These are phyloP conservation scores for Paramicrosporidium saccamoebae DNA, from an alignment of 371 early-diverging fungal genomes.

Conservation along the genomic window DNA sequence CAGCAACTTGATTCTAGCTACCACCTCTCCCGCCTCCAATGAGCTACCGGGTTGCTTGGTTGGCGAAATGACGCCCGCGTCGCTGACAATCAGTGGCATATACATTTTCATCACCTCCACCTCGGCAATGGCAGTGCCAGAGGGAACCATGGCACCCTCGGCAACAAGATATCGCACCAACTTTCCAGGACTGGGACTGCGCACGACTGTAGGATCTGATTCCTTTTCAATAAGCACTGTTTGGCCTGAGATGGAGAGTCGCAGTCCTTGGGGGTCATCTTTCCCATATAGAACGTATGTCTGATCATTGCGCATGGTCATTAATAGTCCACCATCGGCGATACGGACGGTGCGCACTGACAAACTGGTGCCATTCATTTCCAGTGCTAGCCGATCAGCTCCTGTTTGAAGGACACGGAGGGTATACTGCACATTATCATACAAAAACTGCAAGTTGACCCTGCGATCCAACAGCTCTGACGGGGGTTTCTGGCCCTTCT, in stretches of 20 bases:
- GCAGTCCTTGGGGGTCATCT: constrained; percentile 57
- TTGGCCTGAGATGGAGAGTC: constrained; percentile 61
- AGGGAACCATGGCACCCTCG: constrained; percentile 55
- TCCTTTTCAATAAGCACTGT: constrained; percentile 75
- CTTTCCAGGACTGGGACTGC: constrained; percentile 86
- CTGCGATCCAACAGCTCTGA: constrained; percentile 32
- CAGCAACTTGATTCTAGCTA: constrained; percentile 62
- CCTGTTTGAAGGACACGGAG: no score
- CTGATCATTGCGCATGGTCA: no score
- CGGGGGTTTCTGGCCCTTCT: constrained; percentile 64
- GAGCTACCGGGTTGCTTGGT: constrained; percentile 61
- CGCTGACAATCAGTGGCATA: constrained; percentile 69
- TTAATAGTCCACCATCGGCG: constrained; percentile 70
- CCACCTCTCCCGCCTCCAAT: constrained; percentile 59
- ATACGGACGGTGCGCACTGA: constrained; percentile 41
- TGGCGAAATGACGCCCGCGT: constrained; percentile 61
- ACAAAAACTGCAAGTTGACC: constrained; percentile 52
- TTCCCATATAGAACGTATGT: constrained; percentile 61
- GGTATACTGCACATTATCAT: constrained; percentile 49
- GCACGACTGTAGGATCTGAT: constrained; percentile 71
- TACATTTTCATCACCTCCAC: constrained; percentile 99
- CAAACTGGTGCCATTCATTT: constrained; percentile 45
- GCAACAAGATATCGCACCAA: constrained; percentile 64
- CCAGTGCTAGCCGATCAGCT: no score
- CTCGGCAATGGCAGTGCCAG: constrained; percentile 77